These are phyloP conservation scores for Pulveroboletus ravenelii DNA, from an alignment of 768 basidiomycete genomes.

Conservation along the genomic window DNA sequence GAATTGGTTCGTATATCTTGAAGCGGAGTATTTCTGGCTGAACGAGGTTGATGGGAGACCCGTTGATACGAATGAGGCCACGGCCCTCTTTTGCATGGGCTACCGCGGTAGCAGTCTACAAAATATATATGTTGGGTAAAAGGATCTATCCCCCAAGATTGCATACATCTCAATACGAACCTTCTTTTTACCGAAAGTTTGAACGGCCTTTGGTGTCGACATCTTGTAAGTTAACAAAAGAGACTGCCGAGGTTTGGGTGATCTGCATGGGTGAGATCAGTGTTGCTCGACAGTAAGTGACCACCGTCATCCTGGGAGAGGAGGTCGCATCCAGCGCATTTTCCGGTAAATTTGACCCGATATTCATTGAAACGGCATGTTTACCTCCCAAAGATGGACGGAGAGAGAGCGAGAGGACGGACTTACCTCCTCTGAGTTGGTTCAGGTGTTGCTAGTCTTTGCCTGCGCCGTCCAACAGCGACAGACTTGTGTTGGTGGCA, in stretches of 20 bases:
- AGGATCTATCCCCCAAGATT: not conserved
- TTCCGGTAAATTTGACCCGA: conserved; percentile 21
- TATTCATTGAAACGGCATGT: not conserved
- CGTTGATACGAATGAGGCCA: conserved; percentile 95
- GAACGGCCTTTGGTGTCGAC: conserved; percentile 84
- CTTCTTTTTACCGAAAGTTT: conserved; percentile 99
- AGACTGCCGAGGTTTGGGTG: conserved; percentile 16
- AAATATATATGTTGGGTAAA: conserved; percentile 1
- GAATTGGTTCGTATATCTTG: conserved; percentile 97
- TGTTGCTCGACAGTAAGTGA: not conserved
- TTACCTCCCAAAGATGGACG: not conserved
- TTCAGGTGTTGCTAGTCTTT: conserved; percentile 24
- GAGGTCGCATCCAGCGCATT: conserved; percentile 38
- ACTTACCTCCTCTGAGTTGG: conserved; percentile 39
- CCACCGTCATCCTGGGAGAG: conserved; percentile 34
- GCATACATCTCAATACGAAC: conserved; percentile 36
- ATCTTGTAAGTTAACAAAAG: conserved; percentile 42
- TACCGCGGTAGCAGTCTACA: conserved; percentile 94
- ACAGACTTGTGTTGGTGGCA: not conserved
- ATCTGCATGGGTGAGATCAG: conserved; percentile 24
- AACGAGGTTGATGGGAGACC: conserved; percentile 92
- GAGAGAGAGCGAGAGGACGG: conserved; percentile 7
- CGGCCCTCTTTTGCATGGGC: conserved; percentile 95
- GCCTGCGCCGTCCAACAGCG: not conserved
- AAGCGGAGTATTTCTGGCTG: conserved; percentile 94